These are phyloP conservation scores for Metarhizium robertsii DNA, from an alignment of 2,329 filamentous ascomycete genomes.

Conservation along the genomic window DNA sequence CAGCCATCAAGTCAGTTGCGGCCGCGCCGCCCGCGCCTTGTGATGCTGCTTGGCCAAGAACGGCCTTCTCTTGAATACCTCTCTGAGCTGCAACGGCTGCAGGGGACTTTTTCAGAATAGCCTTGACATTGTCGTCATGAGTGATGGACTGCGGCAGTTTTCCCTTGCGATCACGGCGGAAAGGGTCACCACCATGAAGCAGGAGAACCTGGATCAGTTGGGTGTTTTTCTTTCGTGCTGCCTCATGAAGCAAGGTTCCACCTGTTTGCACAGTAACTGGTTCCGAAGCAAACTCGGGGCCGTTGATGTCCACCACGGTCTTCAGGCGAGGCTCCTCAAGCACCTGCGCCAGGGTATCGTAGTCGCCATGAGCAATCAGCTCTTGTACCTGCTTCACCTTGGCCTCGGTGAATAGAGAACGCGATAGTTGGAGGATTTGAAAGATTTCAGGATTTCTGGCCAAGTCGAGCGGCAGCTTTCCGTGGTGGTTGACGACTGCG, in stretches of 20 bases:
- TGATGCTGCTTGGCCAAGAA: constrained; percentile 64
- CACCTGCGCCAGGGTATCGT: constrained; percentile 68
- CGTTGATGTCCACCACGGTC: constrained; percentile 85
- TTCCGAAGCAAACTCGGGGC: constrained; percentile 78
- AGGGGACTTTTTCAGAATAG: constrained; percentile 87
- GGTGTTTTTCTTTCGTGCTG: constrained; percentile 76
- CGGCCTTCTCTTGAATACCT: constrained; percentile 94
- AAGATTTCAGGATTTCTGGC: constrained; percentile 92
- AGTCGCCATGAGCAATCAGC: constrained; percentile 62
- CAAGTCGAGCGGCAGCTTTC: constrained; percentile 78
- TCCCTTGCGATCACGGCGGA: constrained; percentile 87
- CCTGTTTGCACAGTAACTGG: constrained; percentile 67
- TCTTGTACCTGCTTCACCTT: constrained; percentile 80
- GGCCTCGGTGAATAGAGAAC: constrained; percentile 80
- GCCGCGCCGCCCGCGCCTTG: constrained; percentile 42
- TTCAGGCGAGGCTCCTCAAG: constrained; percentile 79
- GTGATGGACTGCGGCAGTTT: constrained; percentile 95
- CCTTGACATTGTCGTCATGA: constrained; percentile 80
- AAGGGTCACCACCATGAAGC: constrained; percentile 91
- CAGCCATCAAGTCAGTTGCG: constrained; percentile 54
- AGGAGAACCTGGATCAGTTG: constrained; percentile 83
- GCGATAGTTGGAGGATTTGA: constrained; percentile 82
- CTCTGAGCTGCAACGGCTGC: constrained; percentile 90
- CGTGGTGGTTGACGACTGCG: constrained; percentile 72
- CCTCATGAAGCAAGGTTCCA: constrained; percentile 90